Conservation (phyloP, 1,284 basidiomycete species). For the Papiliotrema nemorosa region DNA sequence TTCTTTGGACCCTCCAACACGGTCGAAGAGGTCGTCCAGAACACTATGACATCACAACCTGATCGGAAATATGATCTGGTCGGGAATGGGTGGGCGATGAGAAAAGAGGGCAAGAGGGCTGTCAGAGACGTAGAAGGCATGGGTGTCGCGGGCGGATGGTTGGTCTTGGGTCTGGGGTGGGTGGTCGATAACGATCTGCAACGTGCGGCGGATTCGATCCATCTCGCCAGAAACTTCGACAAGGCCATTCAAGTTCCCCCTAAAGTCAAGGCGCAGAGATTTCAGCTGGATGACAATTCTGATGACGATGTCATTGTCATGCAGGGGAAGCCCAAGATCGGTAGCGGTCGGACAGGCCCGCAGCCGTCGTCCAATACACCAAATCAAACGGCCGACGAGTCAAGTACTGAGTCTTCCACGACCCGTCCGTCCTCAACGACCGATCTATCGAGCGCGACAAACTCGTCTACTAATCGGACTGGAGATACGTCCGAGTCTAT, state of each 20-base stretch:
- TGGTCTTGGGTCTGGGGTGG: slow-evolving; percentile 41
- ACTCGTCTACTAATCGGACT: not conserved
- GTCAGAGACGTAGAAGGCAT: slow-evolving; percentile 40
- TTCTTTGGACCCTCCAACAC: not conserved
- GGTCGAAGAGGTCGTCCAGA: not conserved
- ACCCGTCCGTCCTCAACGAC: not conserved
- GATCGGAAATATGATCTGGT: slow-evolving; percentile 16
- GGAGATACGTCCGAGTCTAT: slow-evolving; percentile 14
- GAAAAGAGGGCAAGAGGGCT: slow-evolving; percentile 38
- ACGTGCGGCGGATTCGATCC: not conserved
- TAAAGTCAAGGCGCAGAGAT: not conserved
- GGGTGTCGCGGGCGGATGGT: slow-evolving; percentile 44
- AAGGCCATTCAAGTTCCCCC: not conserved
- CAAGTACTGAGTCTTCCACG: not conserved
- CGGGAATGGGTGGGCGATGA: slow-evolving; percentile 35
- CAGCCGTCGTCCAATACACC: no score
- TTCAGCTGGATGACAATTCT: not conserved
- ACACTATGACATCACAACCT: not conserved
- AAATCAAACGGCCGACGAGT: not conserved
- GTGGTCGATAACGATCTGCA: slow-evolving; percentile 26
- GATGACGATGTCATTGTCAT: slow-evolving; percentile 13
- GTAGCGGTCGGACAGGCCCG: not conserved
- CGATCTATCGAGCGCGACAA: not conserved
- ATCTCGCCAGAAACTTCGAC: not conserved
- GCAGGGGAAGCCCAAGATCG: slow-evolving; percentile 2